phyloP scores from a whole-genome alignment of 331 rosid species.

The Cydonia oblonga region DNA sequence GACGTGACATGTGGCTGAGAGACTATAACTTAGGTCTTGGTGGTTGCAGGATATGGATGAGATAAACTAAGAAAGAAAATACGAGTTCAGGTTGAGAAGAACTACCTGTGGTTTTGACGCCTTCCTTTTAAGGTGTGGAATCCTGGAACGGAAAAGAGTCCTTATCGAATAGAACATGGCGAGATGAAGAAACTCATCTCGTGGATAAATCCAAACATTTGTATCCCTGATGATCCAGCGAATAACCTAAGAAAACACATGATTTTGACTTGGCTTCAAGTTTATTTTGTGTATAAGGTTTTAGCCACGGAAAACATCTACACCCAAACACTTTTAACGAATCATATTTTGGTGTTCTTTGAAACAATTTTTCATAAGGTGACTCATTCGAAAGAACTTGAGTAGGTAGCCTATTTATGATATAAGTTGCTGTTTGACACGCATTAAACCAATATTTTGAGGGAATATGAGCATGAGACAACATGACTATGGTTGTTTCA shows the following conservation, averaged over 20 bases:
- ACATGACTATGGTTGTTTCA: background rate
- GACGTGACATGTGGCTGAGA: too few species aligned
- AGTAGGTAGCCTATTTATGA: background rate
- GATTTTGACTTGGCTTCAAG: background rate
- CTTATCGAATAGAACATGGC: background rate
- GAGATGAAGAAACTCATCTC: background rate
- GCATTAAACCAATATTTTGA: background rate
- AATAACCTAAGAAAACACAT: background rate
- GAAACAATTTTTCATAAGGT: background rate
- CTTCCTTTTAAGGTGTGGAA: background rate
- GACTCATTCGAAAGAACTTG: background rate
- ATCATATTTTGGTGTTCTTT: background rate
- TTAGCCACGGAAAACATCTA: background rate
- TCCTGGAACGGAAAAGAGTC: background rate
- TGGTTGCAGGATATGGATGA: too few species aligned
- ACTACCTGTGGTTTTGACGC: background rate
- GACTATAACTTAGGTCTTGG: too few species aligned
- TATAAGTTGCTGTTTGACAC: background rate
- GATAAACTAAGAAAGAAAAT: too few species aligned
- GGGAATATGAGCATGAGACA: background rate
- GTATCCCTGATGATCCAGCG: background rate
- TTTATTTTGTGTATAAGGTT: background rate
- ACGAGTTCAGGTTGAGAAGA: too few species aligned
- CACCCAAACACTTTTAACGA: background rate
- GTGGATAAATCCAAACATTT: background rate